Base-by-base conservation (phyloP, 257 asterid genomes). In the Solanum bulbocastanum region DNA sequence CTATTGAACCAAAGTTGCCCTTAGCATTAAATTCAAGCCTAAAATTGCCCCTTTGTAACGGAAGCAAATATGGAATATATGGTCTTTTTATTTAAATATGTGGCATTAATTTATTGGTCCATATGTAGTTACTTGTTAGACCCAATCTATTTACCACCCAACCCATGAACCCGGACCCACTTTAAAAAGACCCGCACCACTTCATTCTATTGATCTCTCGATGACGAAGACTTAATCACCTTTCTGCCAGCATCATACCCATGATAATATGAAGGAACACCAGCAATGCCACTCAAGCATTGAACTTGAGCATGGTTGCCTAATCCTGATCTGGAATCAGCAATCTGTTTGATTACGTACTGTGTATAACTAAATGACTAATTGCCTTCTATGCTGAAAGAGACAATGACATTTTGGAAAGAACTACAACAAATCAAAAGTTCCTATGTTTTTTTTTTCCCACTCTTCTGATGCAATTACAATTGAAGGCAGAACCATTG, bases 391-490 rank as follows among this genome's bases (percentile, higher is more conserved):
- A 87, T 88, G 91, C 87, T 81, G 92, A 87, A 87, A 90, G 83
- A 66, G 92, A 90, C 87, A 91, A 92, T 89, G 90, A 90, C 99
- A 94, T 95, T 87, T n/a, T 10, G 89, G 69, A 8, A 22, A 20
- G 66, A 36, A 74, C 46, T 44, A 15, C 66, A 62, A 81, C 40
- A 58, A 27, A 66, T 44, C 27, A 37, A 74, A 75, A 75, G 52
- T 72, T 49, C 27, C 60, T 74, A 20, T 11, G 10, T 65, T 16
- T 25, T 27, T 9, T 9, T 15, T 30, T 3, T 58, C 83, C 23
- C 16, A 35, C 76, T 76, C 81, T 35, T 73, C 27, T 73, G 81
- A 73, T 73, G 81, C 27, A 73, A 35, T 73, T 73, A 73, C 30
- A 73, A 73, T 35, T 23, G 81, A 73, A 73, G 81, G 81, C 82